These are phyloP conservation scores for Quercus rubra DNA, from an alignment of 306 rosid species.

Conservation along the genomic window DNA sequence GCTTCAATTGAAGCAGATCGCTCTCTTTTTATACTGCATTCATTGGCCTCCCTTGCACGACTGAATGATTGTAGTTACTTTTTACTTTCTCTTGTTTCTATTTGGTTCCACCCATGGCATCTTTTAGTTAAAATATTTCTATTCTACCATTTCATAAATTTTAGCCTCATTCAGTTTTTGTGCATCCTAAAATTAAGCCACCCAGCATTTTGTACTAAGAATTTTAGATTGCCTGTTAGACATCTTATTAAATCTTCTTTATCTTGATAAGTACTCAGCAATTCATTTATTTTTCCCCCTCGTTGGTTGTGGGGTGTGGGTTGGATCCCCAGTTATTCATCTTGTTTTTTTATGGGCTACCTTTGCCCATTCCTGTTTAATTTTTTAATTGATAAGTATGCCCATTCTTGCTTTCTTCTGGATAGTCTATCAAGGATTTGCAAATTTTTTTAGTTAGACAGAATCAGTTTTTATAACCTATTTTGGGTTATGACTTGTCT, in stretches of 20 bases:
- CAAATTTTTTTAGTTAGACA: background rate
- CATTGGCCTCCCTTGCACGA: background rate
- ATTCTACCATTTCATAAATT: background rate
- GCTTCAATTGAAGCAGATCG: background rate
- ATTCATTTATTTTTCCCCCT: background rate
- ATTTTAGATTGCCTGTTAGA: background rate
- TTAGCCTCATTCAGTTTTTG: background rate
- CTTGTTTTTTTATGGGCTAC: background rate
- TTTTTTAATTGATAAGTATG: background rate
- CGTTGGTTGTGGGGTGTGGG: background rate
- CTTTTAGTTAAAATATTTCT: background rate
- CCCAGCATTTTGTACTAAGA: background rate
- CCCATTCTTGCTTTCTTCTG: background rate
- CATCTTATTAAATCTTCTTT: background rate
- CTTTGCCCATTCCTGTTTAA: background rate
- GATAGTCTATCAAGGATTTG: background rate
- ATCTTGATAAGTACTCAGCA: background rate
- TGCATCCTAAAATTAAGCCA: background rate
- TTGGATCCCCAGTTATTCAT: background rate
- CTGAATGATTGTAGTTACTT: background rate
- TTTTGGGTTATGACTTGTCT: constrained; percentile 16
- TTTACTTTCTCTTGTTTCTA: background rate
- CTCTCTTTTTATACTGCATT: background rate
- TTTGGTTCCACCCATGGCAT: background rate
- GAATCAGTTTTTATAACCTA: background rate